phyloP scores from a whole-genome alignment of 169 alveolate genomes.

The Eimeria acervulina region DNA sequence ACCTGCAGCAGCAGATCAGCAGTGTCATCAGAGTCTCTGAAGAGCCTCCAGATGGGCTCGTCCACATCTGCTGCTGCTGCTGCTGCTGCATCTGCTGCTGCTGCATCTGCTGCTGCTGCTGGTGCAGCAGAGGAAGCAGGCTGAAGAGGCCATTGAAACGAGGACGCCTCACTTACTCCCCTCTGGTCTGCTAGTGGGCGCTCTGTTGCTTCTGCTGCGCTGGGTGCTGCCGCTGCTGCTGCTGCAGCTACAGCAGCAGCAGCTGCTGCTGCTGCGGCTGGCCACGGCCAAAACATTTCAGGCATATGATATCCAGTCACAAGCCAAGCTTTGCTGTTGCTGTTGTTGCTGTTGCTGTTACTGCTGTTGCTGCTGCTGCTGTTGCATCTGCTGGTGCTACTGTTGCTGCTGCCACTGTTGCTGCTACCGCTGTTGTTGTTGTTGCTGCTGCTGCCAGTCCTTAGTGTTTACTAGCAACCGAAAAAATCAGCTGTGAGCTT shows the following conservation, averaged over 20 bases:
- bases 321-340: not conserved
- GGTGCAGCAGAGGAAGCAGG: too few relatives aligned
- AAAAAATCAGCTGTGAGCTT: not conserved
- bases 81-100: too few relatives aligned
- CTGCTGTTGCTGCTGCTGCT: conserved; percentile 19
- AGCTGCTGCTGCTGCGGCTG: not conserved
- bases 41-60: not conserved
- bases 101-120: too few relatives aligned
- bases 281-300: too few relatives aligned
- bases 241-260: not conserved
- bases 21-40: not conserved
- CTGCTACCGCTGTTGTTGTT: not conserved
- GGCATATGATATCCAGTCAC: too few relatives aligned
- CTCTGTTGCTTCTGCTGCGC: not conserved
- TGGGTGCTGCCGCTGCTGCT: too few relatives aligned
- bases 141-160: too few relatives aligned
- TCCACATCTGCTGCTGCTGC: too few relatives aligned
- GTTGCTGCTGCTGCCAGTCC: conserved; percentile 7
- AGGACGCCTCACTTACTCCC: too few relatives aligned
- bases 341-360: not conserved
- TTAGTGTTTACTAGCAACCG: not conserved
- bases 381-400: too few relatives aligned
- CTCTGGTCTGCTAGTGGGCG: not conserved
- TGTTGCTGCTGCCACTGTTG: not conserved
- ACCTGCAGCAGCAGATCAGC: not conserved